phyloP scores from a whole-genome alignment of 805 yeast species.

The Saccharomycopsis fodiens region DNA sequence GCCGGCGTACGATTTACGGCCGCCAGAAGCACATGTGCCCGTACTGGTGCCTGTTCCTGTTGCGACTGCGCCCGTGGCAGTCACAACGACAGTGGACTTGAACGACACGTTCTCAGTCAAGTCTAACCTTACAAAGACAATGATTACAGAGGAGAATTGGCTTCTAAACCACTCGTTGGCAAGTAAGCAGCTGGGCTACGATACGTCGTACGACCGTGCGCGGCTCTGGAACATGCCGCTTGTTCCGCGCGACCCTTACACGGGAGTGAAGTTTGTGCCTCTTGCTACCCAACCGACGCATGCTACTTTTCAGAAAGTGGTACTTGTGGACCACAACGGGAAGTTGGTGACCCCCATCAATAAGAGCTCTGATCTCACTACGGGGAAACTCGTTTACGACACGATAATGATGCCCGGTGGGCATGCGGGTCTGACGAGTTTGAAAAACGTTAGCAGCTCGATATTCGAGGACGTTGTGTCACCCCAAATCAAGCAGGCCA shows the following conservation, averaged over 20 bases:
- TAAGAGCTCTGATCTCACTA: slow-evolving; percentile 6
- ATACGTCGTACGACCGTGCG: slow-evolving; percentile 49
- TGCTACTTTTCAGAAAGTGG: slow-evolving; percentile 25
- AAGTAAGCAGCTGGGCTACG: slow-evolving; percentile 61
- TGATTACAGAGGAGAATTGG: slow-evolving; percentile 62
- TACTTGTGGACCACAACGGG: slow-evolving; percentile 11
- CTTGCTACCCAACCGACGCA: slow-evolving; percentile 62
- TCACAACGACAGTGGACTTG: slow-evolving; percentile 28
- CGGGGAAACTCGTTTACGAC: slow-evolving; percentile 36
- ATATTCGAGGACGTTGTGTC: slow-evolving; percentile 52
- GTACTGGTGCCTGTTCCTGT: slow-evolving; percentile 27
- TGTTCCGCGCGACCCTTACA: slow-evolving; percentile 73
- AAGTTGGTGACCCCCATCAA: slow-evolving; percentile 24
- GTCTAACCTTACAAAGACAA: slow-evolving; percentile 17
- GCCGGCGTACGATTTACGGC: slow-evolving; percentile 5
- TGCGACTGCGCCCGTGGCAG: slow-evolving; percentile 27
- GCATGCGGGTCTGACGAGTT: slow-evolving; percentile 53
- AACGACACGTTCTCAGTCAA: slow-evolving; percentile 13
- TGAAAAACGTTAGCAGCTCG: slow-evolving; percentile 48
- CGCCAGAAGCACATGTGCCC: neutral
- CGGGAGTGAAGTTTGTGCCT: slow-evolving; percentile 77
- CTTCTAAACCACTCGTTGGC: slow-evolving; percentile 78
- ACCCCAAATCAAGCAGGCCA: slow-evolving; percentile 52
- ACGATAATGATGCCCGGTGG: slow-evolving; percentile 41
- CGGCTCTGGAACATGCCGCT: slow-evolving; percentile 37